Evolutionary conservation across 2,329 filamentous ascomycete species (phyloP).

Genomic region (Emergomyces africanus): DNA sequence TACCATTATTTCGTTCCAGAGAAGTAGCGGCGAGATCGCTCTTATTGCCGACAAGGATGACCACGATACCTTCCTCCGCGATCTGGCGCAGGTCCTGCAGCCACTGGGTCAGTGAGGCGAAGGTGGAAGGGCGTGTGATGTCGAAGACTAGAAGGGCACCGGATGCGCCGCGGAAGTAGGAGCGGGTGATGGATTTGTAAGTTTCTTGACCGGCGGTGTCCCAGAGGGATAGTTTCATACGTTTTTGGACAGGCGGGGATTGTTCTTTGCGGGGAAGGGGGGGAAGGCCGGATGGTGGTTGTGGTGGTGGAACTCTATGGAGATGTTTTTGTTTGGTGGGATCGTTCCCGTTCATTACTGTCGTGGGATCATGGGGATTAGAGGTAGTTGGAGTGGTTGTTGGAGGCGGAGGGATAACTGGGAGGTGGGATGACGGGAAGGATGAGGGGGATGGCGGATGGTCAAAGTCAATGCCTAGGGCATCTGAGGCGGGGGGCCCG

Average conservation of each 20-base stretch:
- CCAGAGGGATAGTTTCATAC: slow-evolving; percentile 93
- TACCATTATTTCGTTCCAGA: slow-evolving; percentile 17
- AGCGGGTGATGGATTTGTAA: slow-evolving; percentile 90
- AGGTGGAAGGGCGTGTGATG: slow-evolving; percentile 74
- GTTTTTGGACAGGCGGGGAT: slow-evolving; percentile 39
- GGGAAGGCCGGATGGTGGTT: slow-evolving; percentile 18
- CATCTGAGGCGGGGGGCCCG: slow-evolving; percentile 60
- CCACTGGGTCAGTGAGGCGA: slow-evolving; percentile 83
- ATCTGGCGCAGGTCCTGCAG: slow-evolving; percentile 87
- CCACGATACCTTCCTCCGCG: slow-evolving; percentile 88
- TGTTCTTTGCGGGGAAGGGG: slow-evolving; percentile 25
- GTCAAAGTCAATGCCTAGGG: slow-evolving; percentile 40
- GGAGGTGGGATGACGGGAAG: slow-evolving; percentile 1
- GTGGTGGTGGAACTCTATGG: slow-evolving; percentile 8
- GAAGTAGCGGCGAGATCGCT: slow-evolving; percentile 55
- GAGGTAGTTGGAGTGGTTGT: slow-evolving; percentile 4
- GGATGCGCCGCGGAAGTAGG: slow-evolving; percentile 75
- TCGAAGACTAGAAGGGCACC: slow-evolving; percentile 86
- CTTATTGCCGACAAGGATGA: slow-evolving; percentile 94
- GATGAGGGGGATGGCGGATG: neutral
- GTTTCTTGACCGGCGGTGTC: slow-evolving; percentile 95
- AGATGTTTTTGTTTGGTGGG: slow-evolving; percentile 1
- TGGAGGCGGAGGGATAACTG: slow-evolving; percentile 1
- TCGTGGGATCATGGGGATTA: neutral
- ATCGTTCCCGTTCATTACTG: slow-evolving; percentile 2